Evolutionary conservation across 2,329 filamentous ascomycete species (phyloP).

Genomic region (Fusarium chuoi): DNA sequence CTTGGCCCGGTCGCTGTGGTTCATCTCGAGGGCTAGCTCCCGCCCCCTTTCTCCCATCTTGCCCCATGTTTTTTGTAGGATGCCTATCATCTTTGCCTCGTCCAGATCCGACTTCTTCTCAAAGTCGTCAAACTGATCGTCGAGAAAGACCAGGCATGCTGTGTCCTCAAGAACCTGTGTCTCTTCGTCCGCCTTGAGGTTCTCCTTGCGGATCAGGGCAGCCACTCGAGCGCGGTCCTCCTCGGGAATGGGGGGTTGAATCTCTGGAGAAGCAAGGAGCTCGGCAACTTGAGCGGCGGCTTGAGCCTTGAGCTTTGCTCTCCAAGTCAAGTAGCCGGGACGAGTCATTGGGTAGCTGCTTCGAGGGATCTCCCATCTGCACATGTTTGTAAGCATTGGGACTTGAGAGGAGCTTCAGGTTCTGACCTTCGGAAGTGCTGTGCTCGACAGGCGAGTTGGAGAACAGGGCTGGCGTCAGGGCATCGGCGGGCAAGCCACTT

Average conservation of each 20-base stretch:
- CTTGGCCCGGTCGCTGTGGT: slow-evolving; percentile 71
- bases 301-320: slow-evolving; percentile 77
- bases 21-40: slow-evolving; percentile 72
- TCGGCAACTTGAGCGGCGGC: slow-evolving; percentile 64
- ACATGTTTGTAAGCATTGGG: not conserved
- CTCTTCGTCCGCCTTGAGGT: slow-evolving; percentile 67
- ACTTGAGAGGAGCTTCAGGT: not conserved
- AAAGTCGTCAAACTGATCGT: slow-evolving; percentile 87
- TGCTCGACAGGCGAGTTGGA: slow-evolving; percentile 81
- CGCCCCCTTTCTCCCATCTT: slow-evolving; percentile 76
- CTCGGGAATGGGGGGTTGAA: slow-evolving; percentile 51
- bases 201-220: slow-evolving; percentile 82
- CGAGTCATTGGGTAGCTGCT: slow-evolving; percentile 78
- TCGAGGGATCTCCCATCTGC: slow-evolving; percentile 81
- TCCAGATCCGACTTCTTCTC: slow-evolving; percentile 72
- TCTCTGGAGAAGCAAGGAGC: slow-evolving; percentile 55
- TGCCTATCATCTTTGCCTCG: slow-evolving; percentile 79
- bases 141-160: slow-evolving; percentile 86
- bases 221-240: slow-evolving; percentile 71
- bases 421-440: slow-evolving; percentile 79
- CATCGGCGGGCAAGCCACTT: slow-evolving; percentile 71
- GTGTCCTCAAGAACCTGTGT: slow-evolving; percentile 85
- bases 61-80: slow-evolving; percentile 78
- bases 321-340: slow-evolving; percentile 83
- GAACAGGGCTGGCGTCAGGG: slow-evolving; percentile 70